A percentile compares a stretch with the other conserved stretches of the same genome.
Evolutionary conservation across 257 asterid genomes (phyloP).

Genomic region (Fraxinus anomala): DNA sequence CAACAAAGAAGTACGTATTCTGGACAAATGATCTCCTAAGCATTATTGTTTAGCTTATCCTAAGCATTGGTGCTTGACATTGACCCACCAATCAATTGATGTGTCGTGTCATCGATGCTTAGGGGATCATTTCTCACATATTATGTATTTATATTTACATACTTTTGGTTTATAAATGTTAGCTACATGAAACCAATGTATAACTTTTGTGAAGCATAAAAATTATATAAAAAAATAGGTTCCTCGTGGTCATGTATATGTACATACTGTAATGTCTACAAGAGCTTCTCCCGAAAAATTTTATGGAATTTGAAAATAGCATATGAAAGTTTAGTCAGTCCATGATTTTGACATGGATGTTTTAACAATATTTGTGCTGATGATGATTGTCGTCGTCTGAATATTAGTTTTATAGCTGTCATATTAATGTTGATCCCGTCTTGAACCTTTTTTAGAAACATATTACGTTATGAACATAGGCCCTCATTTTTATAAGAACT

Average conservation of each 20-base stretch:
- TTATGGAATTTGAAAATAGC: too few relatives aligned
- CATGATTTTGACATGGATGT: too few relatives aligned
- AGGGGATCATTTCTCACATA: not conserved
- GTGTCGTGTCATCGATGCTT: too few relatives aligned
- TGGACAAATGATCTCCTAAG: too few relatives aligned
- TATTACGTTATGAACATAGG: too few relatives aligned
- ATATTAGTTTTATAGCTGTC: not conserved
- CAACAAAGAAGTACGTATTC: constrained; percentile 1
- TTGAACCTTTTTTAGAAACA: not conserved
- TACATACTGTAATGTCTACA: not conserved
- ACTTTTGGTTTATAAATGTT: not conserved
- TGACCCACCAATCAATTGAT: too few relatives aligned
- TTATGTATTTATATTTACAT: constrained; percentile 9
- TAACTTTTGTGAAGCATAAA: constrained; percentile 24
- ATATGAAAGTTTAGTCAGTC: too few relatives aligned
- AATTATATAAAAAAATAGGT: not conserved
- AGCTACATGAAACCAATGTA: not conserved
- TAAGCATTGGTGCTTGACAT: too few relatives aligned
- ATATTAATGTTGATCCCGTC: not conserved
- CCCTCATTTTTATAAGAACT: too few relatives aligned
- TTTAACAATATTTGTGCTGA: too few relatives aligned
- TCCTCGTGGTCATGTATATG: constrained; percentile 1
- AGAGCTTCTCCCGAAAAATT: not conserved
- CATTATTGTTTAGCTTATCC: too few relatives aligned
- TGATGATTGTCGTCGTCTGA: not conserved